Base-by-base conservation (phyloP, 768 basidiomycete species). In the Strobilomyces echinocephalus region DNA sequence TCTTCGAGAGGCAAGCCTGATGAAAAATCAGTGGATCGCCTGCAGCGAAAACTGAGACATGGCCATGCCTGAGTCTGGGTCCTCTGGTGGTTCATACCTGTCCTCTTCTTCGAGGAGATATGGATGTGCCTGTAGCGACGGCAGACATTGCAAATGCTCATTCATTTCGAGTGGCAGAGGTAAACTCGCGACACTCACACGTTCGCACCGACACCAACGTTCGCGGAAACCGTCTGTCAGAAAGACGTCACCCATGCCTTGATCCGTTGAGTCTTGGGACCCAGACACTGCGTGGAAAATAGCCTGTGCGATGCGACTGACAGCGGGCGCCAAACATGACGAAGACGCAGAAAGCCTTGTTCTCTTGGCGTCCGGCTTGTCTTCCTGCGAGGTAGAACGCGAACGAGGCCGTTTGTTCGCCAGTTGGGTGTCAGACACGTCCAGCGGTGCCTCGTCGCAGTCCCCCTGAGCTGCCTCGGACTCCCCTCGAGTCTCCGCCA, bases 31-130 rank as follows among this genome's bases (percentile, higher is more conserved):
- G 54, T 0, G 8, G 9, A 6, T 14, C 34, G 31, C 11, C n/a
- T 4, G 5, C 16, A 44, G 40, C 5, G 5, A 21, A 30, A 30
- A 28, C 2, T 3, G 35, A 20, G 5, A 35, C 8, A 36, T 11
- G 2, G 46, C 30, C 55, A n/a, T 54, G 84, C 90, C 83, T 56
- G 84, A 89, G 64, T 93, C 91, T 10, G 91, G 90, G 68, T 92
- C 91, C 62, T 88, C 84, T 4, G 90, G 91, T 1, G 87, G 88
- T 64, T 90, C 87, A 56, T 89, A 92, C 0, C 84, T 89, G 39
- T 89, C 88, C 57, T 92, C 91, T 66, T 88, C 87, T 57, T 87
- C 77, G 11, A 89, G 68, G 21, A 92, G 73, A 68, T 77, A 91
- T 26, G 80, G 74, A 60, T 79, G 72, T 15, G 70, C 67, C 60